Evolutionary conservation across 2,329 filamentous ascomycete species (phyloP).

Genomic region (Ampelomyces quisqualis): DNA sequence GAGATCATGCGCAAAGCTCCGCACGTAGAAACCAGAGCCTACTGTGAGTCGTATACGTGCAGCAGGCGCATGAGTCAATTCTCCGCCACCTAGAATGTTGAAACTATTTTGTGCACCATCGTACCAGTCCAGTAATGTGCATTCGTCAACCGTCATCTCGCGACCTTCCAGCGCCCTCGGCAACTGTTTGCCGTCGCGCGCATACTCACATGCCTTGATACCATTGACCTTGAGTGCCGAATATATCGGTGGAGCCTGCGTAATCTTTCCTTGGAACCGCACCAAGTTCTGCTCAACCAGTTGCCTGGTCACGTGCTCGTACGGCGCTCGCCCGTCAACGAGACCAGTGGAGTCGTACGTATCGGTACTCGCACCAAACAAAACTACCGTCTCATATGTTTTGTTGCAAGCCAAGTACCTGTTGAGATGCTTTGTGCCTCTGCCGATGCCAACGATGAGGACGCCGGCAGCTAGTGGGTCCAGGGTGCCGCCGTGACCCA

Average conservation of each 20-base stretch:
- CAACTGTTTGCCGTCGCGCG: slow-evolving; percentile 23
- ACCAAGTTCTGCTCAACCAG: slow-evolving; percentile 21
- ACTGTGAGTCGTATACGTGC: slow-evolving; percentile 27
- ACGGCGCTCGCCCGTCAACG: slow-evolving; percentile 13
- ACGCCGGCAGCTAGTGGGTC: slow-evolving; percentile 35
- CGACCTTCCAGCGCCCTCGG: slow-evolving; percentile 29
- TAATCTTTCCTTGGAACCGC: slow-evolving; percentile 24
- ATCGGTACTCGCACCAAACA: slow-evolving; percentile 35
- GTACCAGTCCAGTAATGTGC: slow-evolving; percentile 30
- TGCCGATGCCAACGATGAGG: slow-evolving; percentile 34
- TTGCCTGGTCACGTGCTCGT: slow-evolving; percentile 20
- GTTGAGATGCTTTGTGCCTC: slow-evolving; percentile 33
- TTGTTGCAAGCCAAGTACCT: slow-evolving; percentile 31
- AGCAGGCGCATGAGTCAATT: slow-evolving; percentile 18
- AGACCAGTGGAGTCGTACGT: slow-evolving; percentile 31
- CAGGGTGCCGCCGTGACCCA: slow-evolving; percentile 37
- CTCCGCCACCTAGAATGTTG: slow-evolving; percentile 10
- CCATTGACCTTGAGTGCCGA: slow-evolving; percentile 36
- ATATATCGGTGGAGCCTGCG: slow-evolving; percentile 31
- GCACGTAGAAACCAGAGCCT: slow-evolving; percentile 36
- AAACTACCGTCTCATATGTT: slow-evolving; percentile 31
- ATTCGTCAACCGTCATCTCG: slow-evolving; percentile 32
- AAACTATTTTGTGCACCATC: slow-evolving; percentile 21
- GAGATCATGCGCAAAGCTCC: slow-evolving; percentile 37
- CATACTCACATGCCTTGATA: slow-evolving; percentile 34